These are phyloP conservation scores for Penicillium malachiteum DNA, from an alignment of 495 filamentous ascomycete species.

Conservation along the genomic window DNA sequence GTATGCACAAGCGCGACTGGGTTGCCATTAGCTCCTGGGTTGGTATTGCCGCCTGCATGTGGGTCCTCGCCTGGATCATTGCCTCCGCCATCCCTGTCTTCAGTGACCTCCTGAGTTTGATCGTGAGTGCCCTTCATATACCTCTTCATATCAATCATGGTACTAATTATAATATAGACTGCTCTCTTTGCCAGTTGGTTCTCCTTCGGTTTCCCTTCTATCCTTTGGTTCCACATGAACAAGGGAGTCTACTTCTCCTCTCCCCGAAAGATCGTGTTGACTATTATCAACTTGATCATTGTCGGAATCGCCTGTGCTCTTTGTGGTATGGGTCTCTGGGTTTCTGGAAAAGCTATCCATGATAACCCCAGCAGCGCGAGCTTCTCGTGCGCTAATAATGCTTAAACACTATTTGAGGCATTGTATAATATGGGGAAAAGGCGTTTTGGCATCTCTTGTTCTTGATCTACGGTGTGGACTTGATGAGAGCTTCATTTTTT, in stretches of 20 bases:
- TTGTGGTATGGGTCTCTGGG: slow-evolving; percentile 41
- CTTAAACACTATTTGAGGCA: slow-evolving; percentile 1
- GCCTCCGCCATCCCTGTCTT: slow-evolving; percentile 73
- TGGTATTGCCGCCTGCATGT: slow-evolving; percentile 54
- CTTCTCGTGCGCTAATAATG: slow-evolving; percentile 35
- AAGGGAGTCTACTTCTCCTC: slow-evolving; percentile 24
- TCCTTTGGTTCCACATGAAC: slow-evolving; percentile 43
- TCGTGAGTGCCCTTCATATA: slow-evolving; percentile 26
- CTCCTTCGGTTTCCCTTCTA: slow-evolving; percentile 37
- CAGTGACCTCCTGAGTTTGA: slow-evolving; percentile 58
- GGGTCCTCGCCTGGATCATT: slow-evolving; percentile 68
- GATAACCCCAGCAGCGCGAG: slow-evolving; percentile 28
- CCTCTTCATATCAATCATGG: slow-evolving; percentile 7
- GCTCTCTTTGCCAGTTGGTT: slow-evolving; percentile 43
- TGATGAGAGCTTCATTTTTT: not conserved
- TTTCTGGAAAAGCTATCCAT: slow-evolving; percentile 42
- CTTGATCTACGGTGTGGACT: not conserved
- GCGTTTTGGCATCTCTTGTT: slow-evolving; percentile 1
- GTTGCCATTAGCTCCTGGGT: slow-evolving; percentile 54
- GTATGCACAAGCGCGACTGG: slow-evolving; percentile 60
- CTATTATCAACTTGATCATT: slow-evolving; percentile 30
- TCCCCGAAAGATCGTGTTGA: slow-evolving; percentile 27
- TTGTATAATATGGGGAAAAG: not conserved
- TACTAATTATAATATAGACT: slow-evolving; percentile 16
- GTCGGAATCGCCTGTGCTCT: slow-evolving; percentile 25